Evolutionary conservation across 805 yeast species (phyloP).

Genomic region (Nakazawaea siamensis): DNA sequence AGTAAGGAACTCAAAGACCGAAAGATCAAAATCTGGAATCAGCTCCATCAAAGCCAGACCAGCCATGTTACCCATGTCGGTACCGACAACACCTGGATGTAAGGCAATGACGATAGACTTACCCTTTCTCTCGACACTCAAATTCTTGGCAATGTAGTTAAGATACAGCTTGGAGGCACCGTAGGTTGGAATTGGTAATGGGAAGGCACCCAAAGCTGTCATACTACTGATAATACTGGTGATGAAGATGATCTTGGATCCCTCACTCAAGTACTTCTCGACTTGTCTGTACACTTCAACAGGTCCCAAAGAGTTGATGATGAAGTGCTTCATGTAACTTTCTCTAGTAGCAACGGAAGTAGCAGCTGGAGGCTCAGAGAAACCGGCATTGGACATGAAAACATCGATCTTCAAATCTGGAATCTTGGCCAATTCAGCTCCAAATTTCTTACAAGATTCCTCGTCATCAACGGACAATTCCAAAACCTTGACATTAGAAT

Average conservation of each 20-base stretch:
- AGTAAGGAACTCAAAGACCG: neutral
- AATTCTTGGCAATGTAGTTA: conserved; percentile 20
- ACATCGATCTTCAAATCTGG: conserved; percentile 19
- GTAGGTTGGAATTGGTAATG: conserved; percentile 21
- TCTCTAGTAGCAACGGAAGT: conserved; percentile 3
- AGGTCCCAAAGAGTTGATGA: conserved; percentile 19
- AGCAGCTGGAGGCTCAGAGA: conserved; percentile 6
- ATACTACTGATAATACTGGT: conserved; percentile 20
- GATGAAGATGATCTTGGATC: conserved; percentile 18
- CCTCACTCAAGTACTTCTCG: conserved; percentile 14
- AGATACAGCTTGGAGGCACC: conserved; percentile 30
- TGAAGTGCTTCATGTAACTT: conserved; percentile 12
- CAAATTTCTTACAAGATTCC: conserved; percentile 14
- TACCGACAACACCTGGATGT: conserved; percentile 29
- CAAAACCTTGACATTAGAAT: conserved; percentile 16
- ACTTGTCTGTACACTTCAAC: conserved; percentile 15
- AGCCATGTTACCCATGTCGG: too few relatives aligned
- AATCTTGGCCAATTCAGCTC: conserved; percentile 11
- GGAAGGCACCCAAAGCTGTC: conserved; percentile 11
- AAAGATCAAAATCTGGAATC: too few relatives aligned
- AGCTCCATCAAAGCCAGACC: too few relatives aligned
- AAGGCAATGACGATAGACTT: conserved; percentile 18
- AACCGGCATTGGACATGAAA: conserved; percentile 21
- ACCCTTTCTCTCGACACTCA: conserved; percentile 18
- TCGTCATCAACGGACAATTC: conserved; percentile 16